phyloP scores from a whole-genome alignment of 2,329 filamentous ascomycete genomes.

The Pseudogymnoascus sp. region DNA sequence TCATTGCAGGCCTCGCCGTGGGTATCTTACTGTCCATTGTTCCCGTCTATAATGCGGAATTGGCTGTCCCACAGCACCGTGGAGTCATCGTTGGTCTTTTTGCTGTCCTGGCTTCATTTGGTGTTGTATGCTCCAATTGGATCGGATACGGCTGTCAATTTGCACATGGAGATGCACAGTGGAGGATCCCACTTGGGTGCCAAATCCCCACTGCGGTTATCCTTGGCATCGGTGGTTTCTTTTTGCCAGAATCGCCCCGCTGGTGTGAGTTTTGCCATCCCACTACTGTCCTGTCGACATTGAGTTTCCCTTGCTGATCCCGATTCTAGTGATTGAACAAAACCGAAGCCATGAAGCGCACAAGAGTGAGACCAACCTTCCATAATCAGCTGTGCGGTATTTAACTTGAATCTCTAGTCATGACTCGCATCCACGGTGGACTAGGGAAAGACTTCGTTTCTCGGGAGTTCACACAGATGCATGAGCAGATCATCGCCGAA shows the following conservation, averaged over 20 bases:
- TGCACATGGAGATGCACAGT: slow-evolving; percentile 26
- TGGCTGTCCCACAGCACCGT: slow-evolving; percentile 25
- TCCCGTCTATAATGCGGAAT: slow-evolving; percentile 28
- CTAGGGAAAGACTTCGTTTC: slow-evolving; percentile 20
- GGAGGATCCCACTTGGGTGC: slow-evolving; percentile 31
- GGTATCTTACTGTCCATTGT: slow-evolving; percentile 12
- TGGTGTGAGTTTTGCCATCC: slow-evolving; percentile 13
- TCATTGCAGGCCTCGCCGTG: slow-evolving; percentile 18
- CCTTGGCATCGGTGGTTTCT: slow-evolving; percentile 14
- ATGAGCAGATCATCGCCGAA: slow-evolving; percentile 13
- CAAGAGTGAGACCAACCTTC: not conserved
- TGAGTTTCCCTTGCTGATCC: slow-evolving; percentile 12
- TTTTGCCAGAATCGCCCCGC: slow-evolving; percentile 18
- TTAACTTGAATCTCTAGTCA: slow-evolving; percentile 12
- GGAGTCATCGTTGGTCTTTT: slow-evolving; percentile 28
- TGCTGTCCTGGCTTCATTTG: slow-evolving; percentile 31
- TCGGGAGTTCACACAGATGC: slow-evolving; percentile 23
- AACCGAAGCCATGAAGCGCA: slow-evolving; percentile 11
- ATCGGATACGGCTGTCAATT: slow-evolving; percentile 34
- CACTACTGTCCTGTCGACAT: slow-evolving; percentile 12
- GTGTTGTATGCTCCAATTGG: slow-evolving; percentile 34
- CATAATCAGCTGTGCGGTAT: not conserved
- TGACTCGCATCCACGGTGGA: slow-evolving; percentile 19
- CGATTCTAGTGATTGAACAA: slow-evolving; percentile 12
- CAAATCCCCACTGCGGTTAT: slow-evolving; percentile 24